These are phyloP conservation scores for Boletales sp. DNA, from an alignment of 768 basidiomycete genomes.

Conservation along the genomic window DNA sequence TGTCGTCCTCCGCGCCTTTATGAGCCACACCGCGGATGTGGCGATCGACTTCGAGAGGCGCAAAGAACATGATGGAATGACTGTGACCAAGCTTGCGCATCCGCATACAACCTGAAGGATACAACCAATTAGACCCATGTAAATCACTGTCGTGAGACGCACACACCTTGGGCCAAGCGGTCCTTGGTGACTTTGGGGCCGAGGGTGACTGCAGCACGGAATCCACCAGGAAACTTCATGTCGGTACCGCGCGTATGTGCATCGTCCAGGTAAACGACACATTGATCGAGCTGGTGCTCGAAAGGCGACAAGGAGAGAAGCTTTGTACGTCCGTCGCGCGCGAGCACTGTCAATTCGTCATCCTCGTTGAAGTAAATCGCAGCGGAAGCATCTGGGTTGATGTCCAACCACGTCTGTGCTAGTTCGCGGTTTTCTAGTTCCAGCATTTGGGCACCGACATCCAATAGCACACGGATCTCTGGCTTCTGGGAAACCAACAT, in stretches of 20 bases:
- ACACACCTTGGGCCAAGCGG: slow-evolving; percentile 12
- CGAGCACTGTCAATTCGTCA: slow-evolving; percentile 24
- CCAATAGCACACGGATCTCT: slow-evolving; percentile 42
- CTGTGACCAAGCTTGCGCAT: slow-evolving; percentile 48
- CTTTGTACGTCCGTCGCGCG: slow-evolving; percentile 35
- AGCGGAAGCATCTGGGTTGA: slow-evolving; percentile 8
- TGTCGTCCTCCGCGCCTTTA: background rate
- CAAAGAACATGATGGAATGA: slow-evolving; percentile 48
- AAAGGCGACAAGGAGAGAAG: slow-evolving; percentile 32
- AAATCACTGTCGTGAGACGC: too few relatives aligned
- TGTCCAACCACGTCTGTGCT: slow-evolving; percentile 36
- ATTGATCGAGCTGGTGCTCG: slow-evolving; percentile 1
- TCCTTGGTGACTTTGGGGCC: slow-evolving; percentile 14
- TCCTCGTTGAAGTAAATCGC: slow-evolving; percentile 22
- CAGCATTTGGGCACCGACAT: slow-evolving; percentile 55
- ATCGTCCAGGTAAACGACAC: slow-evolving; percentile 11
- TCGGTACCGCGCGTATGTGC: slow-evolving; percentile 16
- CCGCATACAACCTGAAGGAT: slow-evolving; percentile 46
- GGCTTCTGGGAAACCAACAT: slow-evolving; percentile 30
- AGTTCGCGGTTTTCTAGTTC: slow-evolving; percentile 43
- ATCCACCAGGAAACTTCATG: slow-evolving; percentile 11
- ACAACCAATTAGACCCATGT: background rate
- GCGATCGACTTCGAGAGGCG: slow-evolving; percentile 40
- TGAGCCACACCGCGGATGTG: slow-evolving; percentile 30
- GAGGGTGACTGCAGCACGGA: slow-evolving; percentile 12